A percentile compares a stretch with the other conserved stretches of the same genome.
These are phyloP conservation scores for Acer campestre DNA, from an alignment of 345 rosid species.

Conservation along the genomic window DNA sequence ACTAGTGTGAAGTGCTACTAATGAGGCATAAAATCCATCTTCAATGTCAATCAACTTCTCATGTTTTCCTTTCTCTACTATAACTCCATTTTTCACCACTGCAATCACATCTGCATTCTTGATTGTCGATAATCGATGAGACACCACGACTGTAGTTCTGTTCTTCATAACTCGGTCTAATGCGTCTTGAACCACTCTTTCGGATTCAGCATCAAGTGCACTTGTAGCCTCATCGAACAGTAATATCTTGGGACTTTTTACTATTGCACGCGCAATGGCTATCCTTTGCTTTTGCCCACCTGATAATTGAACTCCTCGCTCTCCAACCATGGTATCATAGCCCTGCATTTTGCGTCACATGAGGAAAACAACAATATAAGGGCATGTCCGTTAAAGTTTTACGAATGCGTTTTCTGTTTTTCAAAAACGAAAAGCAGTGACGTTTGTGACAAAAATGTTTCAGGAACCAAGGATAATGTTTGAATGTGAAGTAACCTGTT, in stretches of 20 bases:
- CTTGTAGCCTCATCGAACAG: conserved; percentile 65
- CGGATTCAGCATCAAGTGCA: conserved; percentile 64
- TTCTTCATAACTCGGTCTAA: conserved; percentile 48
- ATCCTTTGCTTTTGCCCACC: conserved; percentile 65
- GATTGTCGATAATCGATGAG: conserved; percentile 58
- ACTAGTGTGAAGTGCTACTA: conserved; percentile 43
- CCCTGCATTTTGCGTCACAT: conserved; percentile 39
- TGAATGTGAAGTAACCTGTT: conserved; percentile 44
- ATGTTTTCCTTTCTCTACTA: conserved; percentile 20
- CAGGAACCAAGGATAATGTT: neutral
- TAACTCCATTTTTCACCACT: conserved; percentile 53
- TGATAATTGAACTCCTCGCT: conserved; percentile 56
- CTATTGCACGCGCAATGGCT: conserved; percentile 60
- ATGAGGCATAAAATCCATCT: conserved; percentile 46
- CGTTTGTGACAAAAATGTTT: too few species aligned
- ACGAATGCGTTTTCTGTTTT: too few species aligned
- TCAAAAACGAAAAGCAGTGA: too few species aligned
- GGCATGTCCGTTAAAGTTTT: too few species aligned
- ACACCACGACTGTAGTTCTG: conserved; percentile 50
- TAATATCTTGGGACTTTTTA: conserved; percentile 51
- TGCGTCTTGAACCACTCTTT: conserved; percentile 55
- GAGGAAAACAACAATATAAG: too few species aligned
- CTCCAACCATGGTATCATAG: conserved; percentile 56
- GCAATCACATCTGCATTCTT: conserved; percentile 62
- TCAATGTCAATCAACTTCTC: conserved; percentile 32